These are phyloP conservation scores for Cyamopsis tetragonoloba DNA, from an alignment of 306 rosid genomes.

Conservation along the genomic window DNA sequence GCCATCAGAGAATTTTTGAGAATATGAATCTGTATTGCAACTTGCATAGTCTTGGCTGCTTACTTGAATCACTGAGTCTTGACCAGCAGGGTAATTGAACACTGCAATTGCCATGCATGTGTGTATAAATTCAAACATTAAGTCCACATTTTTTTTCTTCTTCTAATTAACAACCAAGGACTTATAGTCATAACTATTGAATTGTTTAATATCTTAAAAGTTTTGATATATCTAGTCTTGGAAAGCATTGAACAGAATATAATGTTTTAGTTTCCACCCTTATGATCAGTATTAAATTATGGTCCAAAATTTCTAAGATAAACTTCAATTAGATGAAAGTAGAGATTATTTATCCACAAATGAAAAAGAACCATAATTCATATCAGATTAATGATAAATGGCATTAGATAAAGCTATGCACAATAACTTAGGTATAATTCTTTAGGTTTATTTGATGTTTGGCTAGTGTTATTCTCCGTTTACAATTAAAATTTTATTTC, in stretches of 20 bases:
- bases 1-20: constrained; percentile 59
- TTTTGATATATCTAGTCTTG: background rate
- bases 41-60: constrained; percentile 54
- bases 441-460: no score
- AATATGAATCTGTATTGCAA: constrained; percentile 53
- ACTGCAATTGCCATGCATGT: constrained; percentile 49
- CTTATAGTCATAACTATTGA: no score
- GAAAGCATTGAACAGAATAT: background rate
- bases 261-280: background rate
- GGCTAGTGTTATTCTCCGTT: no score
- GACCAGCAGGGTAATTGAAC: constrained; percentile 62
- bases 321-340: background rate
- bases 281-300: background rate
- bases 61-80: constrained; percentile 79
- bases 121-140: background rate
- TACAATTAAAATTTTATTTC: no score
- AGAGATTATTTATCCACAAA: background rate
- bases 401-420: no score
- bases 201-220: background rate
- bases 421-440: no score
- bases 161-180: no score
- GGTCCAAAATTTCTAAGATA: background rate
- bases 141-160: background rate
- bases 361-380: background rate
- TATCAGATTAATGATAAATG: background rate